These are phyloP conservation scores for Manihot esculenta DNA, from an alignment of 441 rosid genomes.

Conservation along the genomic window DNA sequence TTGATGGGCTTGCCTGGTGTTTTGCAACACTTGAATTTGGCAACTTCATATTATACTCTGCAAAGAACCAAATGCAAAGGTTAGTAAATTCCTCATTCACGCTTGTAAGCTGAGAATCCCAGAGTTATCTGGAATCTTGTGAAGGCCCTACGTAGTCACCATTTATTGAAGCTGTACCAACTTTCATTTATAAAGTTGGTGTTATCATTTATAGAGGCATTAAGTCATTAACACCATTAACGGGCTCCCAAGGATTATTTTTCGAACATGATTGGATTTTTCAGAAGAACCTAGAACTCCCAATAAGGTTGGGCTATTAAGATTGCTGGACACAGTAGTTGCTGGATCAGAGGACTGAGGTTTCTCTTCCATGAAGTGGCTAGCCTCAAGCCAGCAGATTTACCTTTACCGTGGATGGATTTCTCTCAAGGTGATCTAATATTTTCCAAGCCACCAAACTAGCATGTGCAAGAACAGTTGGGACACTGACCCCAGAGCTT, in stretches of 20 bases:
- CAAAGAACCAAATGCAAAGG: slow-evolving; percentile 4
- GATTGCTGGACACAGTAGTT: slow-evolving; percentile 20
- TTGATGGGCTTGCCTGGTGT: neutral
- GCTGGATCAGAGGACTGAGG: slow-evolving; percentile 41
- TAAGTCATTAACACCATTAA: slow-evolving; percentile 26
- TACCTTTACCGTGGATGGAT: slow-evolving; percentile 61
- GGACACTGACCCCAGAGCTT: slow-evolving; percentile 41
- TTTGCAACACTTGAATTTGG: neutral
- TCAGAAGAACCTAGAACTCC: slow-evolving; percentile 26
- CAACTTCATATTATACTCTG: neutral
- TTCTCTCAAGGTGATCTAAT: slow-evolving; percentile 76
- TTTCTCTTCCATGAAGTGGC: too few species aligned
- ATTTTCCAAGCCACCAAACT: slow-evolving; percentile 74
- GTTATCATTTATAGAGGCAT: slow-evolving; percentile 24
- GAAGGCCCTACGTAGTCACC: slow-evolving; percentile 32
- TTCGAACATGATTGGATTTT: slow-evolving; percentile 29
- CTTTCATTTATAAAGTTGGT: slow-evolving; percentile 36
- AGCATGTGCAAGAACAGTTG: slow-evolving; percentile 63
- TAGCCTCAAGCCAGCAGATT: slow-evolving; percentile 65
- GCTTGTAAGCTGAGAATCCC: slow-evolving; percentile 30
- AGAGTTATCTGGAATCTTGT: slow-evolving; percentile 31
- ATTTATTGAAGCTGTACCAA: slow-evolving; percentile 22
- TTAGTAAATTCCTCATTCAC: slow-evolving; percentile 36
- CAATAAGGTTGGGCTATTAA: slow-evolving; percentile 31
- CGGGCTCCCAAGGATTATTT: slow-evolving; percentile 27